phyloP scores from a whole-genome alignment of 352 stramenopile genomes.

The Aphanomyces euteiches region DNA sequence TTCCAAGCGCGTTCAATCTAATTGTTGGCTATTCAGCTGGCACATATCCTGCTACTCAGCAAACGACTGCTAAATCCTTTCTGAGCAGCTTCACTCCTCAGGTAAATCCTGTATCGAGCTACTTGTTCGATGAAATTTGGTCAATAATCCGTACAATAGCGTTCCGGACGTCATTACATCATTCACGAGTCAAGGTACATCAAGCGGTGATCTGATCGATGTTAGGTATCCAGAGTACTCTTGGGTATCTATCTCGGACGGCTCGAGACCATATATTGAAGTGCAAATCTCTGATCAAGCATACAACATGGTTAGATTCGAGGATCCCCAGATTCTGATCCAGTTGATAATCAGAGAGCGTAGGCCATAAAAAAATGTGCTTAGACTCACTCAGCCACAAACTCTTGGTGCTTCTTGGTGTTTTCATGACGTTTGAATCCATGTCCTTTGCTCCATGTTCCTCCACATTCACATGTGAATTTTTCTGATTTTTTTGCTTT shows the following conservation, averaged over 20 bases:
- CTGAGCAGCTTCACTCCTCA: not conserved
- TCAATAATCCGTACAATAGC: constrained; percentile 1
- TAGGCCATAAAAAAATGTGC: not conserved
- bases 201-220: constrained; percentile 7
- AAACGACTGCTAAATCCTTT: not conserved
- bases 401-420: too few species aligned
- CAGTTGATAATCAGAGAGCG: not conserved
- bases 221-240: not conserved
- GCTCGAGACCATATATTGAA: constrained; percentile 7
- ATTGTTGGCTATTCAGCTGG: not conserved
- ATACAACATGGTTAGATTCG: not conserved
- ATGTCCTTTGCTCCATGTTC: too few species aligned
- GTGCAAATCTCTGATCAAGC: constrained; percentile 5
- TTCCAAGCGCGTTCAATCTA: constrained; percentile 1
- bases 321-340: not conserved
- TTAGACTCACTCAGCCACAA: too few species aligned
- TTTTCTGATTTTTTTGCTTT: too few species aligned
- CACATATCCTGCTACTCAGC: not conserved
- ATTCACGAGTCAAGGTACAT: constrained; percentile 15
- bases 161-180: not conserved
- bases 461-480: too few species aligned
- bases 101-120: not conserved
- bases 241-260: constrained; percentile 6
- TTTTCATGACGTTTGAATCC: too few species aligned
- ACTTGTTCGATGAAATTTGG: constrained; percentile 13